Conservation (phyloP, 2,329 filamentous ascomycete genomes). For the Coniochaeta pulveracea region DNA sequence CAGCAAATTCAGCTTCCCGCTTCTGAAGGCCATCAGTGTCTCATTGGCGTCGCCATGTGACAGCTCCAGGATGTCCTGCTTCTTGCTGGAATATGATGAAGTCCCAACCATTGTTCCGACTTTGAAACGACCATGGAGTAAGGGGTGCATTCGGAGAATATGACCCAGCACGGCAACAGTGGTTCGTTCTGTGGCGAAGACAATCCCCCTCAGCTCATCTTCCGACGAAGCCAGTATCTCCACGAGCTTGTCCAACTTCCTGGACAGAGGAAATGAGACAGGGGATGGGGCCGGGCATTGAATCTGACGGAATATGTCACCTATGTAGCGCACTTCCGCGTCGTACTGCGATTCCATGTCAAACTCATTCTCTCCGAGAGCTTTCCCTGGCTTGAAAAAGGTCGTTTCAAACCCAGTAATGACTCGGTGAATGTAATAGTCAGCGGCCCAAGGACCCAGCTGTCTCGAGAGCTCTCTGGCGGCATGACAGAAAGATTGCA, state of each 20-base stretch:
- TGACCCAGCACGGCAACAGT: conserved; percentile 49
- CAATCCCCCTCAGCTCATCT: conserved; percentile 40
- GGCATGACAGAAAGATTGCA: conserved; percentile 41
- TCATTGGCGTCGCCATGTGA: conserved; percentile 17
- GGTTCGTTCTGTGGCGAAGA: conserved; percentile 56
- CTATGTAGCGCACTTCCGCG: conserved; percentile 45
- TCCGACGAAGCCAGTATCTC: conserved; percentile 32
- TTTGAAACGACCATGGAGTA: conserved; percentile 30
- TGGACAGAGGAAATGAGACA: conserved; percentile 28
- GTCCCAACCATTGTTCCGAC: conserved; percentile 46
- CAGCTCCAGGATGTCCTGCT: conserved; percentile 26
- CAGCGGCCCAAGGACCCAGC: conserved; percentile 58
- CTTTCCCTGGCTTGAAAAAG: conserved; percentile 11
- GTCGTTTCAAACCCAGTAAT: conserved; percentile 22
- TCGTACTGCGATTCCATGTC: conserved; percentile 43
- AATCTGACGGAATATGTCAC: conserved; percentile 24
- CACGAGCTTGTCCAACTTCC: conserved; percentile 48
- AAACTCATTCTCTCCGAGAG: conserved; percentile 23
- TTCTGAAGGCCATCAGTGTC: conserved; percentile 38
- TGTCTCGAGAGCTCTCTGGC: conserved; percentile 38
- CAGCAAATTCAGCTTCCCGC: conserved; percentile 43
- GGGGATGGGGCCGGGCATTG: conserved; percentile 12
- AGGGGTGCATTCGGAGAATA: conserved; percentile 41
- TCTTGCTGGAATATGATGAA: conserved; percentile 24
- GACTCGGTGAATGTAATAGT: conserved; percentile 49